Base-by-base conservation (phyloP, 306 rosid species). In the Rubus parviflorus region DNA sequence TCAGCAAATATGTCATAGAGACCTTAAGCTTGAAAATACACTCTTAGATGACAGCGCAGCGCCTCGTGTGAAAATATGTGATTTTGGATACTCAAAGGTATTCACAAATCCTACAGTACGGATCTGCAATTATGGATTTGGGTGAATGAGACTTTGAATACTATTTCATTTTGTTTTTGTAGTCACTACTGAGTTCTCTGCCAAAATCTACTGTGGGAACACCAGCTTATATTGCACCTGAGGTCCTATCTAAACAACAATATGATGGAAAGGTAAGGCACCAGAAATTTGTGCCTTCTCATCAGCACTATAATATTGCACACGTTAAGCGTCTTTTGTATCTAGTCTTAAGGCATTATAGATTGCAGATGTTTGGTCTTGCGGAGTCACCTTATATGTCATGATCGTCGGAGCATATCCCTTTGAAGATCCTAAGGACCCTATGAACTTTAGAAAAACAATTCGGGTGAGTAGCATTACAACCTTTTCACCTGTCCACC, bases 281-380 rank as follows among this genome's bases (percentile, higher is more conserved):
- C 35, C 2, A 30, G 47, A 71, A 64, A 7, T 41, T 86, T 64
- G 20, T 78, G n/a, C 47, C 51, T 38, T 79, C 49, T 75, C 52
- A 43, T 76, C 49, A 56, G 66, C 51, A 51, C 23, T 25, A 14
- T 0, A n/a, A 11, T 61, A 20, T 75, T 63, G 23, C 14, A 2
- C 3, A 7, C 47, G 8, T 67, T 5, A 35, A 3, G 68, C 11
- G 35, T 75, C 3, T 68, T 71, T 42, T 8, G 20, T 25, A 17
- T 49, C 48, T 73, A 22, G 65, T 68, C 17, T 58, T 70, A 62
- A 14, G 60, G 64, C 38, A 68, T 52, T 77, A 76, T 74, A 93
- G 98, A 80, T 91, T 84, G 91, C 98, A 80, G 98, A 93, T 84
- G 95, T 93, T 81, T 93, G 98, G 97, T 93, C 98, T 62, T 91